phyloP scores from a whole-genome alignment of 306 rosid genomes.

The Cercis canadensis region DNA sequence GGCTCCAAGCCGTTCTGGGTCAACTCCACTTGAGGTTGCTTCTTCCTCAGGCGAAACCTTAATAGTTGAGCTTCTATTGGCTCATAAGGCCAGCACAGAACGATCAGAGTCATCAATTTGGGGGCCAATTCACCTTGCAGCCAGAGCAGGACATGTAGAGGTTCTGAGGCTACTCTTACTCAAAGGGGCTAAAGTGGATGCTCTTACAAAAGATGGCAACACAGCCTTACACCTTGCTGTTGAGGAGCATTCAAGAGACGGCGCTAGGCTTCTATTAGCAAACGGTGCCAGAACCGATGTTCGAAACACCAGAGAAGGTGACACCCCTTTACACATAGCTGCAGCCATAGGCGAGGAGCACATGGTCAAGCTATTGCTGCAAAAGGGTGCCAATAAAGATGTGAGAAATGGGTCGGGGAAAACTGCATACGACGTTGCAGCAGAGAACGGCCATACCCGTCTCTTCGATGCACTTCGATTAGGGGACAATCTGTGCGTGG shows the following conservation, averaged over 20 bases:
- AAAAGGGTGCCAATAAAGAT: constrained; percentile 72
- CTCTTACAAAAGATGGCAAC: constrained; percentile 45
- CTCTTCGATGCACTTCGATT: constrained; percentile 65
- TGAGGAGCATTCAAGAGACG: constrained; percentile 51
- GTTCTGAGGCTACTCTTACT: constrained; percentile 54
- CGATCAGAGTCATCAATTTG: constrained; percentile 40
- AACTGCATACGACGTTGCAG: constrained; percentile 66
- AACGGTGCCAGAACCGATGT: constrained; percentile 58
- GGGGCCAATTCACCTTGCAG: constrained; percentile 57
- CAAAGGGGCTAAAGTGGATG: constrained; percentile 53
- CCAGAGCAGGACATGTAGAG: constrained; percentile 48
- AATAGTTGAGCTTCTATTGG: constrained; percentile 60
- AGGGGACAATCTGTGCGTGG: constrained; percentile 67
- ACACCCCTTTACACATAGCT: constrained; percentile 72
- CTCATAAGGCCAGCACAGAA: constrained; percentile 50
- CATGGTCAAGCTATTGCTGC: constrained; percentile 69
- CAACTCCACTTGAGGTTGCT: constrained; percentile 72
- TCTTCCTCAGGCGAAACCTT: constrained; percentile 50
- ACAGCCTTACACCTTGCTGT: constrained; percentile 57
- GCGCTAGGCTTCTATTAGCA: constrained; percentile 65
- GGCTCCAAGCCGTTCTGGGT: constrained; percentile 49
- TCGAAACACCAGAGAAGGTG: constrained; percentile 53
- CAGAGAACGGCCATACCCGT: constrained; percentile 59
- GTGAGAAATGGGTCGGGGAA: constrained; percentile 62
- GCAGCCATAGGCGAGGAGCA: constrained; percentile 72